phyloP scores from a whole-genome alignment of 2,329 filamentous ascomycete species.

The Boeremia exigua region DNA sequence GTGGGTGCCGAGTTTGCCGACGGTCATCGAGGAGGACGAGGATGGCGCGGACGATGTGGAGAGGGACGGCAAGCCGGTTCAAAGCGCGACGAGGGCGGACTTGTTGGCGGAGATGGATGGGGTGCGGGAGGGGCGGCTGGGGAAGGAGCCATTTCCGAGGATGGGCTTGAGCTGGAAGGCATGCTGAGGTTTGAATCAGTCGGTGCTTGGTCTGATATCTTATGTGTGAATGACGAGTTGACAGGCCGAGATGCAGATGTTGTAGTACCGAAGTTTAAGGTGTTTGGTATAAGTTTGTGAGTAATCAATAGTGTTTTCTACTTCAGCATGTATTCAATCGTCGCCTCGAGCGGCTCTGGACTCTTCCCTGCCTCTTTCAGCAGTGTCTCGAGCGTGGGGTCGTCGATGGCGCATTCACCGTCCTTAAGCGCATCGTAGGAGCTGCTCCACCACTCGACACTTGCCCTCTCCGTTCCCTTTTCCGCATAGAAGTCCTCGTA shows the following conservation, averaged over 20 bases:
- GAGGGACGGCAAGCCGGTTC: not conserved
- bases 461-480: conserved; percentile 42
- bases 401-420: conserved; percentile 52
- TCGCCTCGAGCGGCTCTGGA: conserved; percentile 49
- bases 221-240: too few relatives aligned
- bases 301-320: not conserved
- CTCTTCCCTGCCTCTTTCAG: conserved; percentile 43
- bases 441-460: conserved; percentile 55
- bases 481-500: conserved; percentile 51
- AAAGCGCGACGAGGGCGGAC: not conserved
- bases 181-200: not conserved
- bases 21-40: too few relatives aligned
- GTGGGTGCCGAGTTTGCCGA: too few relatives aligned
- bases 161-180: not conserved
- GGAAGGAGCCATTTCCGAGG: not conserved
- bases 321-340: conserved; percentile 51
- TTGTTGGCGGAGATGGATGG: not conserved
- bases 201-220: too few relatives aligned
- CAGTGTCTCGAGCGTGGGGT: conserved; percentile 50
- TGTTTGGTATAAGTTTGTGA: not conserved
- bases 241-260: too few relatives aligned
- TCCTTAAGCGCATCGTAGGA: conserved; percentile 53
- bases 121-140: not conserved
- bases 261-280: too few relatives aligned
- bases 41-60: too few relatives aligned